Conservation (phyloP, 1,284 basidiomycete species). For the Naganishia albida region DNA sequence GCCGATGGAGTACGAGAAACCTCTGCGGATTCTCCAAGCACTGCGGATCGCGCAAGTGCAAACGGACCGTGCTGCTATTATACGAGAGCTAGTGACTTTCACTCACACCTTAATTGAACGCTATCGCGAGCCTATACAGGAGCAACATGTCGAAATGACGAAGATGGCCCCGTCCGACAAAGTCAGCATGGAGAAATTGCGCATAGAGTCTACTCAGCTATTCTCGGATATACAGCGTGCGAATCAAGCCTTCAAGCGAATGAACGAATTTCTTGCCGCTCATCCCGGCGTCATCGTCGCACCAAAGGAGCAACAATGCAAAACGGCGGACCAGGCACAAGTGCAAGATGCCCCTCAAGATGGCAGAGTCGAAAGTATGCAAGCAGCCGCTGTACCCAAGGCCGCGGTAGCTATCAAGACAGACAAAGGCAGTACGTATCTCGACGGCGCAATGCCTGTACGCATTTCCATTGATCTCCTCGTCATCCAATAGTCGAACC, state of each 20-base stretch:
- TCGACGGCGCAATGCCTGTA: too few species aligned
- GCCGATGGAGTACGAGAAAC: not conserved
- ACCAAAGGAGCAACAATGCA: not conserved
- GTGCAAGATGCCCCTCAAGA: too few species aligned
- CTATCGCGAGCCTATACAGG: not conserved
- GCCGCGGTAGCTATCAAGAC: too few species aligned
- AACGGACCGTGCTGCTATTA: not conserved
- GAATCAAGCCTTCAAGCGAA: not conserved
- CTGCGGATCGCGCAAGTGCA: not conserved
- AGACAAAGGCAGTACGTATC: too few species aligned
- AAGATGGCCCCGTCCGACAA: not conserved
- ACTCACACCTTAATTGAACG: constrained; percentile 1
- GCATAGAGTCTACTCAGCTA: not conserved
- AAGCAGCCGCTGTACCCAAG: too few species aligned
- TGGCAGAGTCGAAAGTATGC: too few species aligned
- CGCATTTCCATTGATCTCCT: too few species aligned
- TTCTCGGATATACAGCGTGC: not conserved
- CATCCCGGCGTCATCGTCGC: not conserved
- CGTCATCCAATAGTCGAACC: not conserved
- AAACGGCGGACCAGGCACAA: too few species aligned
- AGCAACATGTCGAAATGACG: not conserved
- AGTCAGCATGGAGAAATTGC: not conserved
- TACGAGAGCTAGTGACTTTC: not conserved
- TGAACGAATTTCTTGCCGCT: not conserved
- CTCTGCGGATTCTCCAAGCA: not conserved